Base-by-base conservation (phyloP, 2,329 filamentous ascomycete genomes). In the Colletotrichum sp. region DNA sequence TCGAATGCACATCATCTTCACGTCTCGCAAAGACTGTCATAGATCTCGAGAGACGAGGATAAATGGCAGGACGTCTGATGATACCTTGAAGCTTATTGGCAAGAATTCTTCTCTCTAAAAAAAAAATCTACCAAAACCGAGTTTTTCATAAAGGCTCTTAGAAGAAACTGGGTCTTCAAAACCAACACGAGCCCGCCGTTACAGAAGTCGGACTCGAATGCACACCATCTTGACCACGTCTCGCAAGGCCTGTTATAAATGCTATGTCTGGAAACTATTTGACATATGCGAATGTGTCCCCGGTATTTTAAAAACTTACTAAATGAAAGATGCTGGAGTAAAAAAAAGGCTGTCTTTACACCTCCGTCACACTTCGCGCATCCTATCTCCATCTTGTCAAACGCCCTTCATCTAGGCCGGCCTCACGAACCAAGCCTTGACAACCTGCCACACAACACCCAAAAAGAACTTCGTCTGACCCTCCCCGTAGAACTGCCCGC, bases 401-500 rank as follows among this genome's bases (percentile, higher is more conserved):
- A 28, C 6, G 2, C 27, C 32, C 68, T 72, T 77, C 60, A 19
- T 22, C 34, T 69, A 61, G 65, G n/a, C 75, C 68, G 28, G 78
- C 13, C 8, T 78, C 63, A 81, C 76, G 32, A 83, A 79, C 76
- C 80, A 81, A n/a, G 84, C 84, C 77, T 82, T 84, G 65, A 87
- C 27, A 60, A 86, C 75, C 78, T 84, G 81, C 83, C 85, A 87
- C 5, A 84, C 78, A 60, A 86, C 78, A 8, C 82, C 82, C 25
- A 86, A 8, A 27, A 81, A 80, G 52, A 84, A 84, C 16, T 61
- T 71, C 9, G 77, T 80, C 80, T 85, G 80, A n/a, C 85, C 81
- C 70, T 84, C 81, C 3, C 71, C 78, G 76, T 90, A 90, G 65
- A 83, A 78, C 79, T 89, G 86, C 3, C 82, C 81, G 60, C 89